Evolutionary conservation across 139 green algal genomes (phyloP).

Genomic region (Picochlorum sp.): DNA sequence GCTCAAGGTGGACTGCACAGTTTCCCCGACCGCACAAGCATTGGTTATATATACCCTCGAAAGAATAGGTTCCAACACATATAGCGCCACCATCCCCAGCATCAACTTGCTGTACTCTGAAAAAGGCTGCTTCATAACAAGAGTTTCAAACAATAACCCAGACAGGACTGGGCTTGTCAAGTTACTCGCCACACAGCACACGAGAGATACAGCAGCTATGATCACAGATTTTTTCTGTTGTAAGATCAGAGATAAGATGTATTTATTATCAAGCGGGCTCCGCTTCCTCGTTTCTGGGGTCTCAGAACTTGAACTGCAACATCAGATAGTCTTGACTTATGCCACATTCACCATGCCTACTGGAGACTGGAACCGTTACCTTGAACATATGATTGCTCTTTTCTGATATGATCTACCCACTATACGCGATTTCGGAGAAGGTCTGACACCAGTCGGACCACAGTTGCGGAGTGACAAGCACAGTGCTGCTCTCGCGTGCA

Average conservation of each 20-base stretch:
- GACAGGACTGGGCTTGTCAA: slow-evolving; percentile 69
- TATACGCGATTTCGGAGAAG: too few species aligned
- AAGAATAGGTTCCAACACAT: slow-evolving; percentile 75
- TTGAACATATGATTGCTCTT: too few species aligned
- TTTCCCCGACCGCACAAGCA: slow-evolving; percentile 60
- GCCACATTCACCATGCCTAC: too few species aligned
- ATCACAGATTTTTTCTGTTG: slow-evolving; percentile 46
- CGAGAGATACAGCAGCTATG: slow-evolving; percentile 37
- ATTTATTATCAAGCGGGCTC: slow-evolving; percentile 16
- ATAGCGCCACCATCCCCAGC: slow-evolving; percentile 46
- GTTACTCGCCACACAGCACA: slow-evolving; percentile 71
- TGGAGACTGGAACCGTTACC: too few species aligned
- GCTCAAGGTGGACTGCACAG: slow-evolving; percentile 38
- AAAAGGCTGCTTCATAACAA: slow-evolving; percentile 56
- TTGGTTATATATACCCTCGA: slow-evolving; percentile 76
- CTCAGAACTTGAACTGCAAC: neutral
- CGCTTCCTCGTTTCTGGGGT: neutral
- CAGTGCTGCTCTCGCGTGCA: too few species aligned
- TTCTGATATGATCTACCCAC: too few species aligned
- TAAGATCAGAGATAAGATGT: slow-evolving; percentile 31
- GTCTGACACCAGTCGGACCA: too few species aligned
- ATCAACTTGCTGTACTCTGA: slow-evolving; percentile 45
- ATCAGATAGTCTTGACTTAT: neutral
- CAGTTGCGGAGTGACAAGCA: too few species aligned
- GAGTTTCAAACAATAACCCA: slow-evolving; percentile 70